Evolutionary conservation across 108 stramenopile genomes (phyloP), one percentile per base, ranked within the genome.

Genomic region (Cyclostephanos invisitatus): DNA sequence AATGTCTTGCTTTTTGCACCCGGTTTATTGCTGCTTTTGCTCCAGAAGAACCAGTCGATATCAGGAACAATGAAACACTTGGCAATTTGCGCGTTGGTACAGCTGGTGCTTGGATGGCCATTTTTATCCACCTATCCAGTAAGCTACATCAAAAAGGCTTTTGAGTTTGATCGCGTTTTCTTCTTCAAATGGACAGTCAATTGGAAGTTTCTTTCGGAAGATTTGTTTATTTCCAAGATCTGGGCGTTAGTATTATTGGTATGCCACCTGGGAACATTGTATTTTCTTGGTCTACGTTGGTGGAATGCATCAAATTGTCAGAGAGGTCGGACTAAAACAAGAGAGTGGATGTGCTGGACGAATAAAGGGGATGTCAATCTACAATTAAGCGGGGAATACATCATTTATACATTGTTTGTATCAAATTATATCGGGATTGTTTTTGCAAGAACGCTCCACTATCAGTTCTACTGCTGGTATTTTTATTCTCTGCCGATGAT

Each of bases 381-480:
- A 1, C 53, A 21, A 35, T 44, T 90, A 40, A 75, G 75, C 56
- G 89, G 87, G 0, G 74, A 87, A 48, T 87, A 91, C 58, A 84
- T 94, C 14, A 68, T 84, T 9, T 86, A 89, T 44, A 92, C 89
- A 7, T 69, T 98, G 64, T 88, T 96, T 62, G 71, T 89, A n/a
- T 88, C 92, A 54, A 98, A 99, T 75, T 96, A 95, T 81, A 81
- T 99, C 62, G 98, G 98, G 46, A 87, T 99, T 36, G 89, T 75
- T 42, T 98, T 96, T 74, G 93, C 97, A 38, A 73, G 98, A 49
- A 97, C 95, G 17, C 75, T 99, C 63, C 98, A 99, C 72, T 98
- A 97, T 75, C 98, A 99, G 78, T 99, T 99, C 73, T 97, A 96
- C 70, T 81, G 80, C n/a, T 99, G 97, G 98, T 98, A 98, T 79